Evolutionary conservation across 2,329 filamentous ascomycete genomes (phyloP).

Genomic region (Epicoccum sorghinum): DNA sequence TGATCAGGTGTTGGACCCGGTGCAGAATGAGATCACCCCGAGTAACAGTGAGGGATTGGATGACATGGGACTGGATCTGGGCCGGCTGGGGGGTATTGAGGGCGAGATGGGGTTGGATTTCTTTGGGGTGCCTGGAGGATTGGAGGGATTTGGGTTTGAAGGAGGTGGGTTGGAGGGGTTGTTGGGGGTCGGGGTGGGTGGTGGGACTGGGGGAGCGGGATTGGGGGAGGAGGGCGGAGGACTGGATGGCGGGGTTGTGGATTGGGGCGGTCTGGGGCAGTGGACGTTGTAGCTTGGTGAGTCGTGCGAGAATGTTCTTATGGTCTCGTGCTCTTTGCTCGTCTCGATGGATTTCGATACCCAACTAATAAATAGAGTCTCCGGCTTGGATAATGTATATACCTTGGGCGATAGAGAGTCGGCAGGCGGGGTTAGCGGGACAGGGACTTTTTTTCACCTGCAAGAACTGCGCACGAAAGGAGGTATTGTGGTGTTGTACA

Average conservation of each 20-base stretch:
- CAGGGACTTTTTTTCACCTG: too few relatives aligned
- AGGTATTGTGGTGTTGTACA: constrained; percentile 9
- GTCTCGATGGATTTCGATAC: too few relatives aligned
- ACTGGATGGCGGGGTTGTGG: constrained; percentile 25
- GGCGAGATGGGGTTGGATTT: constrained; percentile 26
- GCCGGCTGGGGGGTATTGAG: too few relatives aligned
- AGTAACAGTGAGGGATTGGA: constrained; percentile 20
- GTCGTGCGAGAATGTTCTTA: too few relatives aligned
- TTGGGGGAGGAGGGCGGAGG: constrained; percentile 37
- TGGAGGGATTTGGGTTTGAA: constrained; percentile 41
- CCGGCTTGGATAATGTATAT: too few relatives aligned
- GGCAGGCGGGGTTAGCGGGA: too few relatives aligned
- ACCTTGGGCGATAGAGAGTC: too few relatives aligned
- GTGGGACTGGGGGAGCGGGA: constrained; percentile 27
- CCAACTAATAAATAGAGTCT: too few relatives aligned
- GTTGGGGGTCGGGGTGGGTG: constrained; percentile 14
- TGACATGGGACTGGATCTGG: constrained; percentile 22
- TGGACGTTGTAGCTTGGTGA: constrained; percentile 23
- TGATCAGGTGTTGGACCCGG: constrained; percentile 38
- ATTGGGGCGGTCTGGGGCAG: constrained; percentile 37
- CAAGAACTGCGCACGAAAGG: too few relatives aligned
- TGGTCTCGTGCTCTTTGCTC: too few relatives aligned
- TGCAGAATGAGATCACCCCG: constrained; percentile 20
- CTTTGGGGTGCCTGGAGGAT: constrained; percentile 33
- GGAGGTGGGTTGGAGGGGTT: constrained; percentile 34